phyloP scores from a whole-genome alignment of 2,329 filamentous ascomycete genomes.

The Colletotrichum sp. region DNA sequence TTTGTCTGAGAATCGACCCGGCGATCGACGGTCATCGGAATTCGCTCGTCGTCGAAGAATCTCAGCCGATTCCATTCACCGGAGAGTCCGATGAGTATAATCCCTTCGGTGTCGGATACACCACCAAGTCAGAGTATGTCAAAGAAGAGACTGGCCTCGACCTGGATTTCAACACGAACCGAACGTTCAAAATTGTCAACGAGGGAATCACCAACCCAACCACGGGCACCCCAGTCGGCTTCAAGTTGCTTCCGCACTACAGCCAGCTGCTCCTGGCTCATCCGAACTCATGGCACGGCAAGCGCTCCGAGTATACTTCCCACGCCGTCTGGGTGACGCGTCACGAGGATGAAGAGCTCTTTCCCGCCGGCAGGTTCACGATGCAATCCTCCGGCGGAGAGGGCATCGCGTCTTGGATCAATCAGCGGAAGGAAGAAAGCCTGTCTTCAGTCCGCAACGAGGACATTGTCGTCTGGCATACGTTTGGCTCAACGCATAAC shows the following conservation, averaged over 20 bases:
- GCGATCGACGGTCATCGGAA: slow-evolving; percentile 62
- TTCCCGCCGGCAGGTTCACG: slow-evolving; percentile 46
- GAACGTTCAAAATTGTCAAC: slow-evolving; percentile 55
- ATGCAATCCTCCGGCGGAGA: slow-evolving; percentile 52
- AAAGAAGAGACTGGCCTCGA: slow-evolving; percentile 51
- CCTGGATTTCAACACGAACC: slow-evolving; percentile 53
- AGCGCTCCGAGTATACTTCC: slow-evolving; percentile 45
- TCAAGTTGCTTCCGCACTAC: slow-evolving; percentile 47
- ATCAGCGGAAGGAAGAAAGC: slow-evolving; percentile 40
- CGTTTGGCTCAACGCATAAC: slow-evolving; percentile 67
- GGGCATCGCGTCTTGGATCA: slow-evolving; percentile 44
- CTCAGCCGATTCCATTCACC: slow-evolving; percentile 45
- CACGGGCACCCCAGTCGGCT: slow-evolving; percentile 49
- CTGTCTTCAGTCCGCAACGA: slow-evolving; percentile 47
- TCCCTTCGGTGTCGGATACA: slow-evolving; percentile 55
- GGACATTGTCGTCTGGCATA: slow-evolving; percentile 63
- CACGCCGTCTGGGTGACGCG: slow-evolving; percentile 52
- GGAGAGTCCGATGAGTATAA: slow-evolving; percentile 37
- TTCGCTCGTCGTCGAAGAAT: slow-evolving; percentile 49
- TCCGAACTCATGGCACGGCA: slow-evolving; percentile 41
- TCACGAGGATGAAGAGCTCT: slow-evolving; percentile 47
- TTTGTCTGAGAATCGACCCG: slow-evolving; percentile 68
- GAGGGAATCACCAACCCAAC: slow-evolving; percentile 44
- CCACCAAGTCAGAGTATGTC: slow-evolving; percentile 47
- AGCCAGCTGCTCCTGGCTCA: slow-evolving; percentile 52